Evolutionary conservation across 208 protist genomes (phyloP).

Genomic region (Leishmania tropica): DNA sequence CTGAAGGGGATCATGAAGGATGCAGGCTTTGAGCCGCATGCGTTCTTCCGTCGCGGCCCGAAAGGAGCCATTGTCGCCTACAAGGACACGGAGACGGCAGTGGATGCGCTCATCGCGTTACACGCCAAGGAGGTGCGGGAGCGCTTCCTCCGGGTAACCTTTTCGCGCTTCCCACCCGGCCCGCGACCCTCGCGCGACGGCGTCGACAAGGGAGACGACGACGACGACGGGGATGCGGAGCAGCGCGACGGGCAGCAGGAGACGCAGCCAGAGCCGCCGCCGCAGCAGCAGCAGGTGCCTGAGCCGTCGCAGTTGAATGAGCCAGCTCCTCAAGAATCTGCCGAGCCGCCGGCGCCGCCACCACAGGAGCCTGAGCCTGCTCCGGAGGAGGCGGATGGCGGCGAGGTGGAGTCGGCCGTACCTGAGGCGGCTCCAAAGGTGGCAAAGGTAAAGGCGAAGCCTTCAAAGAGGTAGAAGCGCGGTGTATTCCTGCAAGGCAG

Average conservation of each 20-base stretch:
- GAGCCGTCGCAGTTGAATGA: neutral
- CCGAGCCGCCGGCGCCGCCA: neutral
- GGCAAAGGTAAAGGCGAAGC: neutral
- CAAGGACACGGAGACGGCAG: conserved; percentile 56
- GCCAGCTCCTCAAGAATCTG: neutral
- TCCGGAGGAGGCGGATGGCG: neutral
- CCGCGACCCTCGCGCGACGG: conserved; percentile 32
- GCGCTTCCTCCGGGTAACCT: conserved; percentile 78
- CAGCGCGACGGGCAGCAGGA: neutral
- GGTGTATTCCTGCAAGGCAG: neutral
- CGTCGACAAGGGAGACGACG: conserved; percentile 24
- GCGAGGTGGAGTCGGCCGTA: neutral
- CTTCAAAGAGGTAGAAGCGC: neutral
- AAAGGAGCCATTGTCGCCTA: conserved; percentile 66
- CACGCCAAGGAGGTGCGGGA: conserved; percentile 70
- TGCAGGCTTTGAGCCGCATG: conserved; percentile 37
- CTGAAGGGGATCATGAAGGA: conserved; percentile 58
- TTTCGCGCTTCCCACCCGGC: conserved; percentile 80
- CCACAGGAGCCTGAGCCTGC: neutral
- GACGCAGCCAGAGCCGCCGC: neutral
- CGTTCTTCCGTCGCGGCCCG: conserved; percentile 66
- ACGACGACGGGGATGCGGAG: conserved; percentile 10
- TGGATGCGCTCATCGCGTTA: conserved; percentile 73
- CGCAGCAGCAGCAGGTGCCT: neutral
- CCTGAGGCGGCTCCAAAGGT: neutral